These are phyloP conservation scores for Lepiota subincarnata DNA, from an alignment of 768 basidiomycete genomes.

Conservation along the genomic window DNA sequence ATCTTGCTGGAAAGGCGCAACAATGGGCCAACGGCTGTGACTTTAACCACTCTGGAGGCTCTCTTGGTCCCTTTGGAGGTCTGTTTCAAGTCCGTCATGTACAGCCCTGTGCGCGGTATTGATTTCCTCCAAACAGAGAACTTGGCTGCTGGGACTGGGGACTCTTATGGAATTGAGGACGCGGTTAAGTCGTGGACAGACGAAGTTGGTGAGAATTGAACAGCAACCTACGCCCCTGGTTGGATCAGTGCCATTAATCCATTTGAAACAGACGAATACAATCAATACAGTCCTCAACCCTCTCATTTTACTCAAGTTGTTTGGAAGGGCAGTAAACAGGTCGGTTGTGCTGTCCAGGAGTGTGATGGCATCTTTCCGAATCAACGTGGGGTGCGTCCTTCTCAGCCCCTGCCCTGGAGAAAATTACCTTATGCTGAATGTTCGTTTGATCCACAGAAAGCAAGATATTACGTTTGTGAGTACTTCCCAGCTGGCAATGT, in stretches of 20 bases:
- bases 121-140: constrained; percentile 45
- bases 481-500: constrained; percentile 65
- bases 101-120: not conserved
- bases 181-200: constrained; percentile 62
- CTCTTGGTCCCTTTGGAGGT: constrained; percentile 64
- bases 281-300: constrained; percentile 49
- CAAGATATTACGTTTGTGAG: constrained; percentile 66
- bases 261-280: constrained; percentile 43
- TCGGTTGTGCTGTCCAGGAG: constrained; percentile 57
- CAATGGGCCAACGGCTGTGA: constrained; percentile 65
- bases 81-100: constrained; percentile 14
- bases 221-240: not conserved
- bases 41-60: constrained; percentile 67
- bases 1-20: constrained; percentile 59
- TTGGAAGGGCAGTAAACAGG: constrained; percentile 62
- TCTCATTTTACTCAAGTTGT: constrained; percentile 79
- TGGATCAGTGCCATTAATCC: not conserved
- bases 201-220: constrained; percentile 53
- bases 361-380: constrained; percentile 59
- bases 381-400: constrained; percentile 46
- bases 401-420: constrained; percentile 1
- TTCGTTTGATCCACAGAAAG: constrained; percentile 32
- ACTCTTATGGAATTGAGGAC: constrained; percentile 38
- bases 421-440: constrained; percentile 1
- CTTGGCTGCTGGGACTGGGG: constrained; percentile 67